Percentiles rank a stretch among this genome's conserved stretches.
Conservation (phyloP, 2,329 filamentous ascomycete species). For the Fusarium setosum region DNA sequence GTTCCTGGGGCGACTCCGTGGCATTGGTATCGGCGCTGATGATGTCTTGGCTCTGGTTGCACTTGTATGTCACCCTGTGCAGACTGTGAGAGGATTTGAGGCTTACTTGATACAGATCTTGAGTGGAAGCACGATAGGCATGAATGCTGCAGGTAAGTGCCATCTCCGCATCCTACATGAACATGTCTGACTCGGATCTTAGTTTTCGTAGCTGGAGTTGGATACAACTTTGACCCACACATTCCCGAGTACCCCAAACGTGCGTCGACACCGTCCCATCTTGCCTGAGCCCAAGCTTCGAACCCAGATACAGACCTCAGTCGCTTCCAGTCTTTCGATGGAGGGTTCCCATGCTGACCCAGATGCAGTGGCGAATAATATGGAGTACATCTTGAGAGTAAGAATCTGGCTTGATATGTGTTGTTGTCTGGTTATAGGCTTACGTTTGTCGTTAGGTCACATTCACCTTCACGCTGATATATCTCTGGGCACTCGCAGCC, state of each 20-base stretch:
- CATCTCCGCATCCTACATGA: too few relatives aligned
- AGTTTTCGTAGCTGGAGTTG: neutral
- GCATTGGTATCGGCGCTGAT: neutral
- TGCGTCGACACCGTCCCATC: neutral
- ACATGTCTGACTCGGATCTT: neutral
- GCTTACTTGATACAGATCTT: neutral
- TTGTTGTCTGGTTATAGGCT: neutral
- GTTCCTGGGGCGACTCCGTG: neutral
- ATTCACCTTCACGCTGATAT: slow-evolving; percentile 15
- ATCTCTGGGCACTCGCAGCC: slow-evolving; percentile 33
- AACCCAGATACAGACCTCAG: too few relatives aligned
- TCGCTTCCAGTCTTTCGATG: neutral
- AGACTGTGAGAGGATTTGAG: neutral
- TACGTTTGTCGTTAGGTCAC: neutral
- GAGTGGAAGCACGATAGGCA: neutral
- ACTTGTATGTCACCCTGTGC: neutral
- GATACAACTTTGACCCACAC: neutral
- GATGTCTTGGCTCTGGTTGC: neutral
- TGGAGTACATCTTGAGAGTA: neutral
- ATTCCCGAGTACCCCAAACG: neutral
- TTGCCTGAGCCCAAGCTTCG: too few relatives aligned
- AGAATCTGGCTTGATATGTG: too few relatives aligned
- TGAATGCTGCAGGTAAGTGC: neutral
- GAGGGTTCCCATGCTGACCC: neutral
- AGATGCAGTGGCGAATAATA: neutral